These are phyloP conservation scores for Platanthera zijinensis DNA, from an alignment of 106 monocot species.

Conservation along the genomic window DNA sequence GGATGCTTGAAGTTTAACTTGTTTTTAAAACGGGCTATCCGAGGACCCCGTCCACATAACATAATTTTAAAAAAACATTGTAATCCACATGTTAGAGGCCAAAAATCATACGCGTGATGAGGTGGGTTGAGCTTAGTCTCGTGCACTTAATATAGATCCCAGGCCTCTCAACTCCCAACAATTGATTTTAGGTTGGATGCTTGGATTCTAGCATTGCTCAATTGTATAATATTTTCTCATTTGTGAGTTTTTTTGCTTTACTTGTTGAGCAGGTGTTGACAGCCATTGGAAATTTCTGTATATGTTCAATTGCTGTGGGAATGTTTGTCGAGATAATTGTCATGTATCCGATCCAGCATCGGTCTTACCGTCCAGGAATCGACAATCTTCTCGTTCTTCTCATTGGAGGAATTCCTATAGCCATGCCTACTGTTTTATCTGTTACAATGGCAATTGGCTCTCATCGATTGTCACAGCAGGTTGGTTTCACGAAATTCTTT, in stretches of 20 bases:
- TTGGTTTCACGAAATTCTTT: slow-evolving; percentile 3
- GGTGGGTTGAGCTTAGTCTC: too few relatives aligned
- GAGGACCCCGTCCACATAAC: too few relatives aligned
- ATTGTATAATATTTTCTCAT: neutral
- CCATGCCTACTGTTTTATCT: slow-evolving; percentile 97
- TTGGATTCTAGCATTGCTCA: neutral
- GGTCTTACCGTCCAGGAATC: slow-evolving; percentile 84
- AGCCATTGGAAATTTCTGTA: slow-evolving; percentile 93
- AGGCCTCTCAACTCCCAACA: too few relatives aligned
- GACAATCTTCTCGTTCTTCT: slow-evolving; percentile 96
- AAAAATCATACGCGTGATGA: too few relatives aligned
- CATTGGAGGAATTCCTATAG: slow-evolving; percentile 98
- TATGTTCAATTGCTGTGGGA: slow-evolving; percentile 89
- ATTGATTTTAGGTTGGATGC: neutral
- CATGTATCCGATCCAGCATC: slow-evolving; percentile 93
- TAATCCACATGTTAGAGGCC: too few relatives aligned
- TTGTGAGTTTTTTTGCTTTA: neutral
- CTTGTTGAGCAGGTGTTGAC: slow-evolving; percentile 65
- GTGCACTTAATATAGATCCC: too few relatives aligned
- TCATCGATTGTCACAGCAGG: slow-evolving; percentile 91
- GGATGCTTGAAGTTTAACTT: too few relatives aligned
- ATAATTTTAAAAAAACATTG: too few relatives aligned
- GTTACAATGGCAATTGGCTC: slow-evolving; percentile 99
- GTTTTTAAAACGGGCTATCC: too few relatives aligned
- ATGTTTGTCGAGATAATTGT: slow-evolving; percentile 87